Conservation (phyloP, 1,139 yeast species). For the Yamadazyma trypodendri region DNA sequence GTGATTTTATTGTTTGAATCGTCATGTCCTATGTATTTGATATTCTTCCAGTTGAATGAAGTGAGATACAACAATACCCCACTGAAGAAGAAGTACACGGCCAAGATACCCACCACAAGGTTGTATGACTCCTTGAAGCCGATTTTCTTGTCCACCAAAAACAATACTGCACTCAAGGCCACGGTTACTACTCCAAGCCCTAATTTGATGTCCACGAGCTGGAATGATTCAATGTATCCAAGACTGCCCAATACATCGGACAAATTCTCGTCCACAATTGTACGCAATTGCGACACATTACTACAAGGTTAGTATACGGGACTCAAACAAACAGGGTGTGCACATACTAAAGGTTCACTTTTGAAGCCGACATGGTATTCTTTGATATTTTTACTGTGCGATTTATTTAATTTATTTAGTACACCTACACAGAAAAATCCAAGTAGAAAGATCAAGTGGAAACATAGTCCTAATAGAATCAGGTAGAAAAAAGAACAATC, state of each 20-base stretch:
- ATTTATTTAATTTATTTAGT: too few relatives aligned
- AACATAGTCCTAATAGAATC: too few relatives aligned
- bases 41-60: constrained; percentile 41
- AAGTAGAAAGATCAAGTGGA: too few relatives aligned
- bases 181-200: constrained; percentile 71
- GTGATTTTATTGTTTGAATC: constrained; percentile 34
- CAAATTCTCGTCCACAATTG: constrained; percentile 50
- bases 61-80: constrained; percentile 47
- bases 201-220: constrained; percentile 59
- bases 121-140: constrained; percentile 39
- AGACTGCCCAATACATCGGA: constrained; percentile 46
- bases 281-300: constrained; percentile 40
- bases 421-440: too few relatives aligned
- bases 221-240: constrained; percentile 64
- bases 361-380: constrained; percentile 6
- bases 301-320: constrained; percentile 29
- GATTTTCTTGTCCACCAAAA: constrained; percentile 62
- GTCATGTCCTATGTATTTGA: constrained; percentile 57
- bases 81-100: constrained; percentile 58
- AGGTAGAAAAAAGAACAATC: constrained; percentile 17
- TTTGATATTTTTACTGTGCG: too few relatives aligned
- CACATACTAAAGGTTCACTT: constrained; percentile 16
- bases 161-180: constrained; percentile 62
- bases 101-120: constrained; percentile 33
- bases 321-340: background rate